Percentiles rank a stretch among this genome's conserved stretches.
phyloP scores from a whole-genome alignment of 1,284 basidiomycete species.

The Caloboletus firmus region DNA sequence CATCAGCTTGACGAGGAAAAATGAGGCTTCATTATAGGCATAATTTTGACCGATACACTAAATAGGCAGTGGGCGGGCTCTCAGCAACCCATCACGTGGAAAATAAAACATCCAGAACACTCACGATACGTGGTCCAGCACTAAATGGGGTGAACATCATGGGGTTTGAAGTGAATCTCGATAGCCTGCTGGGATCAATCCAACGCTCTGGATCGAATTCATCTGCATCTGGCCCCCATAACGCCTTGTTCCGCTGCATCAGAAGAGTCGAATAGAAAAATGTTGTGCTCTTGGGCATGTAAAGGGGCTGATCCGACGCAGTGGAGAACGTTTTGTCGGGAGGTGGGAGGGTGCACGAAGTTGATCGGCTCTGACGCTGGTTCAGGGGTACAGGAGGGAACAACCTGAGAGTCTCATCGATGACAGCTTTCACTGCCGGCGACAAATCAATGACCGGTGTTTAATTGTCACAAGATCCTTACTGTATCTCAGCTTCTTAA shows the following conservation, averaged over 20 bases:
- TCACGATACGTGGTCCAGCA: slow-evolving; percentile 56
- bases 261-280: slow-evolving; percentile 59
- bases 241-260: slow-evolving; percentile 55
- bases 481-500: slow-evolving; percentile 64
- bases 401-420: slow-evolving; percentile 70
- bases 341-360: slow-evolving; percentile 50
- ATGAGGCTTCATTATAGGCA: slow-evolving; percentile 71
- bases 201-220: slow-evolving; percentile 71
- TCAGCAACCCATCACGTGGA: slow-evolving; percentile 11
- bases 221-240: slow-evolving; percentile 71
- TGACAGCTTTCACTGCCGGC: slow-evolving; percentile 60
- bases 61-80: slow-evolving; percentile 16
- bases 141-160: slow-evolving; percentile 71
- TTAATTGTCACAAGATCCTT: slow-evolving; percentile 28
- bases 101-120: slow-evolving; percentile 16
- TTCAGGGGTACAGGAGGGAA: slow-evolving; percentile 74
- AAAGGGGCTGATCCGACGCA: slow-evolving; percentile 44
- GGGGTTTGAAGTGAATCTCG: slow-evolving; percentile 54
- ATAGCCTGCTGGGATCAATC: slow-evolving; percentile 52
- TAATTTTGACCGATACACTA: slow-evolving; percentile 75
- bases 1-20: slow-evolving; percentile 63
- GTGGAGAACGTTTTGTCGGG: slow-evolving; percentile 46
- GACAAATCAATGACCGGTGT: slow-evolving; percentile 5
- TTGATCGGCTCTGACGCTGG: slow-evolving; percentile 53
- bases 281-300: slow-evolving; percentile 58